phyloP scores from a whole-genome alignment of 176 grass and related monocot species.

The Oryza punctata region DNA sequence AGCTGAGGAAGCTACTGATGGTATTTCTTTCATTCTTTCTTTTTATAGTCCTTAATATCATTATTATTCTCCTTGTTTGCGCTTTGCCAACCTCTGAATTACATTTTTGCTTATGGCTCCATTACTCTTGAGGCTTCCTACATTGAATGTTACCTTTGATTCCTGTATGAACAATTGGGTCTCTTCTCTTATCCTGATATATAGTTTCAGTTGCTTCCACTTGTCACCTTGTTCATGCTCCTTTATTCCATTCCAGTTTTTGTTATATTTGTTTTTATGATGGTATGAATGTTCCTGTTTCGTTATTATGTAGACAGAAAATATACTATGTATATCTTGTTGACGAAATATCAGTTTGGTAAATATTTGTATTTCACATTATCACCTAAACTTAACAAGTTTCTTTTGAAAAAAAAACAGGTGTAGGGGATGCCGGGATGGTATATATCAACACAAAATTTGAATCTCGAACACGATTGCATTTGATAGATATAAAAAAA shows the following conservation, averaged over 20 bases:
- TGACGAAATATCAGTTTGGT: not conserved
- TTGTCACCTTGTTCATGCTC: not conserved
- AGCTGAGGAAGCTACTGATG: constrained; percentile 65
- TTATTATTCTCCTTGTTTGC: constrained; percentile 21
- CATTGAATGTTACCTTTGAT: not conserved
- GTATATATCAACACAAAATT: not conserved
- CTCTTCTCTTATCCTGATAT: not conserved
- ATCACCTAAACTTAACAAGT: not conserved
- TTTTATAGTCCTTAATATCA: constrained; percentile 18
- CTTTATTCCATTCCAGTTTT: not conserved
- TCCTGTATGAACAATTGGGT: not conserved
- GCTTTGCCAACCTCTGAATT: not conserved
- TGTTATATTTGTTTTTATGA: not conserved
- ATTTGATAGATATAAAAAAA: not conserved
- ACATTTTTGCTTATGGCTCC: not conserved
- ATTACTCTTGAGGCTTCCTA: not conserved
- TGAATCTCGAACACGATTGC: not conserved
- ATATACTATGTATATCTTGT: not conserved
- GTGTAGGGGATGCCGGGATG: no score
- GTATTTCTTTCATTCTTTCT: constrained; percentile 29
- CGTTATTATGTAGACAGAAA: not conserved
- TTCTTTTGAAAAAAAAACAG: not conserved
- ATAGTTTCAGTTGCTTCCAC: constrained; percentile 1
- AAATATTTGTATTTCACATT: not conserved
- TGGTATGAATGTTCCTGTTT: not conserved